A percentile compares a stretch with the other conserved stretches of the same genome.
These are phyloP conservation scores for Entomortierella parvispora DNA, from an alignment of 192 early-diverging fungal species.

Conservation along the genomic window DNA sequence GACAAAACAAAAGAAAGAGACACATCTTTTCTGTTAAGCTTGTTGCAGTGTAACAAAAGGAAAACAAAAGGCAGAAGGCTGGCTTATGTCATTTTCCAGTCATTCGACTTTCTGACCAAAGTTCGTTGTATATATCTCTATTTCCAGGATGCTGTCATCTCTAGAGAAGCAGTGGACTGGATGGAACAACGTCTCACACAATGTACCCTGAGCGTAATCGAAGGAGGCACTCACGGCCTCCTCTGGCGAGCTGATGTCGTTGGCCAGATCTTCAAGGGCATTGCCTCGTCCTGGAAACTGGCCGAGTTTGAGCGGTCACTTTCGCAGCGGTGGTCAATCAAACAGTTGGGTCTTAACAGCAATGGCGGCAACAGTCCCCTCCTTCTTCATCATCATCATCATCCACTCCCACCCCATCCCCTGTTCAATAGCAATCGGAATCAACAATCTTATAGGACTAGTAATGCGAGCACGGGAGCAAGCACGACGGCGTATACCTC, in stretches of 20 bases:
- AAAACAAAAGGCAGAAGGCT: no score
- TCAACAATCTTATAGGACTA: constrained; percentile 28
- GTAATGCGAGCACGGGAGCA: constrained; percentile 12
- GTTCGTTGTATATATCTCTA: neutral
- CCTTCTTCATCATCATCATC: no score
- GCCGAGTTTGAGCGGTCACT: constrained; percentile 49
- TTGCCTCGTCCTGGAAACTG: constrained; percentile 48
- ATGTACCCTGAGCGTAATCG: constrained; percentile 52
- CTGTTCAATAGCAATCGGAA: neutral
- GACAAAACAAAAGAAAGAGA: neutral
- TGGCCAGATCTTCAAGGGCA: constrained; percentile 52
- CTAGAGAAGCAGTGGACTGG: constrained; percentile 53
- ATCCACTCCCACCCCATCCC: no score
- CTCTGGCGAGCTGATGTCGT: constrained; percentile 55
- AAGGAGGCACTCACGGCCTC: constrained; percentile 52
- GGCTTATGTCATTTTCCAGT: no score
- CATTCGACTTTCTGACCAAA: no score
- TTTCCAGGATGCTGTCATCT: constrained; percentile 47
- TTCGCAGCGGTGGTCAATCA: constrained; percentile 51
- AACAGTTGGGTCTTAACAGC: constrained; percentile 33
- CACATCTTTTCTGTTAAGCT: no score
- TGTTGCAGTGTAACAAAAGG: no score
- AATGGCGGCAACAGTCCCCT: constrained; percentile 2
- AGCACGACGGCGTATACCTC: neutral
- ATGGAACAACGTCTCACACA: constrained; percentile 51